These are phyloP conservation scores for Solanum hybrid DNA, from an alignment of 305 asterid species.

Conservation along the genomic window DNA sequence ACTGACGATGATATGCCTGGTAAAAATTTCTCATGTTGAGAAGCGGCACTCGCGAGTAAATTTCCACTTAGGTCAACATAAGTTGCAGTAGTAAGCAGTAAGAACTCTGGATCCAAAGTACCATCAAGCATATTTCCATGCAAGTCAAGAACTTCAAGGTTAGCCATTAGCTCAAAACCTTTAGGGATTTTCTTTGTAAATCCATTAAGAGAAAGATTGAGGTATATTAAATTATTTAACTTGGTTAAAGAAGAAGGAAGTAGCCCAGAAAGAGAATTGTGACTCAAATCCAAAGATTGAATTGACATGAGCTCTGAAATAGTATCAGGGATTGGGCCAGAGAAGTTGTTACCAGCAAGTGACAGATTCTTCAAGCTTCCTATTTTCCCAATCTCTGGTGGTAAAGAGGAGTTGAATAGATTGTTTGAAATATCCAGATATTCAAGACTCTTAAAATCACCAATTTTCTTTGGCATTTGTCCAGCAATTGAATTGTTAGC, in stretches of 20 bases:
- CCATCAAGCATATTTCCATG: constrained; percentile 88
- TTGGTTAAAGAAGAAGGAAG: constrained; percentile 53
- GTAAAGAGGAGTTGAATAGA: constrained; percentile 58
- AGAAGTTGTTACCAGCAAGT: constrained; percentile 76
- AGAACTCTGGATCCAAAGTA: constrained; percentile 52
- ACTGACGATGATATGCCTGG: constrained; percentile 51
- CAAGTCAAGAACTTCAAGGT: constrained; percentile 74
- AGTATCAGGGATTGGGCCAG: constrained; percentile 73
- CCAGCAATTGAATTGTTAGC: constrained; percentile 78
- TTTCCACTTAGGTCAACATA: constrained; percentile 83
- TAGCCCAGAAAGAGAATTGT: constrained; percentile 66
- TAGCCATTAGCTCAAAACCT: constrained; percentile 70
- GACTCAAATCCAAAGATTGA: constrained; percentile 67
- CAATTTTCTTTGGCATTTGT: constrained; percentile 40
- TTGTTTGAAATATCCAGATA: constrained; percentile 76
- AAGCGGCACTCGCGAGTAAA: constrained; percentile 38
- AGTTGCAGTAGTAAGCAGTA: constrained; percentile 62
- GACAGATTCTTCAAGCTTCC: constrained; percentile 63
- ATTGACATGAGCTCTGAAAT: constrained; percentile 56
- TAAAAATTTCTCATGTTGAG: constrained; percentile 35
- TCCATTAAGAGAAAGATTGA: constrained; percentile 63
- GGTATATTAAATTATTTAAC: constrained; percentile 47
- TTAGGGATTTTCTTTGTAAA: constrained; percentile 63
- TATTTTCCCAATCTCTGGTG: constrained; percentile 55
- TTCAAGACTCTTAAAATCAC: constrained; percentile 59